Conservation (phyloP, 2,329 filamentous ascomycete genomes). For the Knufia fluminis region DNA sequence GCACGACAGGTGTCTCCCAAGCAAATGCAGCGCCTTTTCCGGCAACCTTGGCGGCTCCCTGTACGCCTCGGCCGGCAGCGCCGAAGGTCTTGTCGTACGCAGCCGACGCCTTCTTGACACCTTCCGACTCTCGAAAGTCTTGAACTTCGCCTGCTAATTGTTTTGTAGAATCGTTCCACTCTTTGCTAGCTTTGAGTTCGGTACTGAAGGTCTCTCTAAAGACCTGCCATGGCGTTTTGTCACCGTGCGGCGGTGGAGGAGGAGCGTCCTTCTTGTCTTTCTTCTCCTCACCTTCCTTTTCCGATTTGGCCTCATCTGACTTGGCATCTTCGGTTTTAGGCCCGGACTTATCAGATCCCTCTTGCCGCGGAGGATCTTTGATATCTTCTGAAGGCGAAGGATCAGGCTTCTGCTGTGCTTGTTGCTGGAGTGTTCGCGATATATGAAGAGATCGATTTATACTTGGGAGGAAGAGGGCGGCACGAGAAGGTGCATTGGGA, state of each 20-base stretch:
- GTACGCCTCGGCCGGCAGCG: constrained; percentile 67
- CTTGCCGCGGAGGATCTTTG: constrained; percentile 21
- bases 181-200: constrained; percentile 94
- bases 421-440: constrained; percentile 15
- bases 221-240: constrained; percentile 98
- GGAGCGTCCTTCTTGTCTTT: constrained; percentile 52
- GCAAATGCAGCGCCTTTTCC: constrained; percentile 92
- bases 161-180: constrained; percentile 99
- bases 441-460: constrained; percentile 18
- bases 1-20: constrained; percentile 90
- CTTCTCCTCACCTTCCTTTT: constrained; percentile 33
- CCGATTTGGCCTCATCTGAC: constrained; percentile 33
- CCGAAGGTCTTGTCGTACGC: constrained; percentile 82
- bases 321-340: constrained; percentile 36
- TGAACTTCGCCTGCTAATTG: constrained; percentile 80
- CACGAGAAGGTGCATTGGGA: neutral
- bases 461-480: neutral
- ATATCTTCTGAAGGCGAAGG: constrained; percentile 17
- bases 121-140: constrained; percentile 87
- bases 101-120: constrained; percentile 72
- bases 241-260: constrained; percentile 89
- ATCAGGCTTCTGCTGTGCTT: constrained; percentile 20
- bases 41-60: constrained; percentile 60
- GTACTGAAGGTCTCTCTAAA: constrained; percentile 92
- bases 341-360: constrained; percentile 29